Evolutionary conservation across 139 green algal species (phyloP).

Genomic region (Chlamydomonas eustigma): DNA sequence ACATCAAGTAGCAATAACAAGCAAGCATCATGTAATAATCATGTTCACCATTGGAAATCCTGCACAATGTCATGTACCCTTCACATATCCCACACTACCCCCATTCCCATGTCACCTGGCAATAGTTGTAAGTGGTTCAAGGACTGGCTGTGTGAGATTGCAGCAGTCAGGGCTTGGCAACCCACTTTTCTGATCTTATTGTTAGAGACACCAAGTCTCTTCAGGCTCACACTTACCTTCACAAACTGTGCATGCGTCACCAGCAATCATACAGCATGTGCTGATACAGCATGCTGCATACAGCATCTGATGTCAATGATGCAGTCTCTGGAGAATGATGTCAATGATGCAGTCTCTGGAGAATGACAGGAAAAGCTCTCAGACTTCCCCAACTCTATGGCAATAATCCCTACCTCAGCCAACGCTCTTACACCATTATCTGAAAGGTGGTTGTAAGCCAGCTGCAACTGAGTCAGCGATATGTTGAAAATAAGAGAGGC

Average conservation of each 20-base stretch:
- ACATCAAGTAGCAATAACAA: background rate
- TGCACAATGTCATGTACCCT: background rate
- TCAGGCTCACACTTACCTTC: background rate
- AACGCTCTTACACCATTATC: background rate
- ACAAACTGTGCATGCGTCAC: background rate
- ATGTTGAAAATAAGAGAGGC: conserved; percentile 19
- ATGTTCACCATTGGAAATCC: background rate
- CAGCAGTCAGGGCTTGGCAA: conserved; percentile 47
- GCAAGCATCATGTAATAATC: background rate
- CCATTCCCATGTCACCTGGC: conserved; percentile 21
- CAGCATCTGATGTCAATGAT: background rate
- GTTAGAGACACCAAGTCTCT: conserved; percentile 9
- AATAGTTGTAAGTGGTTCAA: conserved; percentile 51
- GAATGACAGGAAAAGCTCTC: too few species aligned
- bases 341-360: background rate
- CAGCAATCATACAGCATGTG: background rate
- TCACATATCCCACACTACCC: background rate
- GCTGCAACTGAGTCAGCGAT: conserved; percentile 23
- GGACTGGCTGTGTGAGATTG: conserved; percentile 29
- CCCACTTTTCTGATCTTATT: conserved; percentile 47
- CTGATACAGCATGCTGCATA: background rate
- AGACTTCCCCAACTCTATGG: too few species aligned
- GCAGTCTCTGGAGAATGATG: background rate
- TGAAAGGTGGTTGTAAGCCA: conserved; percentile 18
- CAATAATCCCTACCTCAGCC: too few species aligned